phyloP scores from a whole-genome alignment of 805 yeast species.

The Nakazawaea pomicola region DNA sequence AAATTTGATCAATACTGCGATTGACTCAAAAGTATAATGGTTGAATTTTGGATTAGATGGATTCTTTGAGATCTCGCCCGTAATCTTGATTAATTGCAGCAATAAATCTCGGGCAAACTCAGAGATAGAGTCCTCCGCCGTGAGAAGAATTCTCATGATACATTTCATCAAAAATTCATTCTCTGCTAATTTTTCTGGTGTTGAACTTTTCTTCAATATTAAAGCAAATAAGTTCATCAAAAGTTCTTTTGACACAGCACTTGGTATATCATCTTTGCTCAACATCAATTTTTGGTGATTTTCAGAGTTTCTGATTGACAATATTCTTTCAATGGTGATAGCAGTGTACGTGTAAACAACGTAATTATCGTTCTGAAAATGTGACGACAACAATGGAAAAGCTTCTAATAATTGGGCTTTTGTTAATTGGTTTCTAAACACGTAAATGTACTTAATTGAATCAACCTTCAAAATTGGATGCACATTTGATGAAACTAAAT shows the following conservation, averaged over 20 bases:
- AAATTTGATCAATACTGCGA: constrained; percentile 69
- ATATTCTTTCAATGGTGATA: constrained; percentile 82
- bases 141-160: constrained; percentile 72
- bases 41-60: constrained; percentile 95
- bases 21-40: constrained; percentile 85
- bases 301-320: constrained; percentile 66
- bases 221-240: constrained; percentile 62
- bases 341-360: constrained; percentile 94
- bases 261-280: constrained; percentile 64
- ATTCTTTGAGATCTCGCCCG: constrained; percentile 69
- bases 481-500: constrained; percentile 52
- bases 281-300: constrained; percentile 55
- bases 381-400: constrained; percentile 70
- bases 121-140: constrained; percentile 62
- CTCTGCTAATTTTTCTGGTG: constrained; percentile 91
- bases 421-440: constrained; percentile 88
- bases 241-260: constrained; percentile 52
- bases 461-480: constrained; percentile 85
- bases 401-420: constrained; percentile 77
- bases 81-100: constrained; percentile 63
- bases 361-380: constrained; percentile 59
- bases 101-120: constrained; percentile 43
- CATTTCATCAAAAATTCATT: constrained; percentile 92
- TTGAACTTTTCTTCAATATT: constrained; percentile 49
- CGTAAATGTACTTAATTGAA: constrained; percentile 85